Evolutionary conservation across 139 green algal genomes (phyloP), one percentile per base, ranked within the genome.

Genomic region (Marvania coccoides): DNA sequence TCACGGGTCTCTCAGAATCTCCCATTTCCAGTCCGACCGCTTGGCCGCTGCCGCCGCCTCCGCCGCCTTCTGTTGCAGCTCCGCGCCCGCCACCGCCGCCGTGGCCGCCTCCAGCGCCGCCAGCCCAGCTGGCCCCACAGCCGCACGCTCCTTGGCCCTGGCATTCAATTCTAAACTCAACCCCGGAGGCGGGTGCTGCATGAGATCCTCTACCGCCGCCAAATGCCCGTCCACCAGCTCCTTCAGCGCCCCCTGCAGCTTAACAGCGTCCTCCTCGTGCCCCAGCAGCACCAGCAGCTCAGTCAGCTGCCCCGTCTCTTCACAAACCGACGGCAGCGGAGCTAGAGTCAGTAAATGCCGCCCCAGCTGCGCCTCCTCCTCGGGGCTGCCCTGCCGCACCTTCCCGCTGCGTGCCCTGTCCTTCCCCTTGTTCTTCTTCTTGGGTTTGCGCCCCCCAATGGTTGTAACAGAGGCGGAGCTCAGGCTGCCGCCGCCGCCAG

Each of bases 231-330:
- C 31, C 3, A 84, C 36, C 8, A 86, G 65, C 7, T 40, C 55
- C 1, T 59, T 72, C 60, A 94, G 56, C 12, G 60, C 61, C 38
- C 74, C 67, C 75, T 96, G 90, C 62, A 96, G 69, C 40, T 72
- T 63, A 0, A 40, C 37, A 0, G 86, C 90, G 51, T 95, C 88
- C 0, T 36, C 34, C n/a, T 72, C 69, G 58, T 95, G 86, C 1
- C 82, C 87, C 59, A 95, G 65, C 55, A 90, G 31, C 33, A 92
- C 79, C 51, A 96, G 71, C 28, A 91, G 63, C 75, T 95, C 89
- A 0, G 67, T 58, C 40, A 96, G 78, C 65, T 89, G 73, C 3
- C 81, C 80, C 35, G 56, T 53, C 47, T 82, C 55, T 10, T 29
- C 24, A 3, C 60, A 61, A 14, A 69, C 37, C 7, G 67, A 56